Evolutionary conservation across 768 basidiomycete species (phyloP).

Genomic region (Postia placenta): DNA sequence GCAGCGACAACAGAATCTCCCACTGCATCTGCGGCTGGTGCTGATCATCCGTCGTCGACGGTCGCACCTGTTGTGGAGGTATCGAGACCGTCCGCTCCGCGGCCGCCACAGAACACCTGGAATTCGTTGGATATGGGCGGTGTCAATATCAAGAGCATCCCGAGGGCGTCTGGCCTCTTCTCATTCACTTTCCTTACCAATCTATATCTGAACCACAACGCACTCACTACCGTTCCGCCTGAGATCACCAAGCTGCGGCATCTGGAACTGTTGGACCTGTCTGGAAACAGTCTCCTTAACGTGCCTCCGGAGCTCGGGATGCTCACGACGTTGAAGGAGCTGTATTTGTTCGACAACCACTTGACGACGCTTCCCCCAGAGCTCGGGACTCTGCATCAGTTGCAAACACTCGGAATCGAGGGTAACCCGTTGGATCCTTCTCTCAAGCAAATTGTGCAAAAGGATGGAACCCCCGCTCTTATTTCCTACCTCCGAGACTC

Average conservation of each 20-base stretch:
- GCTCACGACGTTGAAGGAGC: conserved; percentile 82
- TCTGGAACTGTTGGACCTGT: conserved; percentile 86
- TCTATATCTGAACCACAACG: conserved; percentile 96
- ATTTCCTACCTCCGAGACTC: conserved; percentile 90
- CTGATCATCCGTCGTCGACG: conserved; percentile 69
- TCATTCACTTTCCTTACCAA: conserved; percentile 89
- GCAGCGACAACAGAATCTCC: conserved; percentile 13
- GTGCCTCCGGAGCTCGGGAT: conserved; percentile 89
- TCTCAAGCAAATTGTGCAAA: conserved; percentile 79
- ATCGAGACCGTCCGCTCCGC: conserved; percentile 55
- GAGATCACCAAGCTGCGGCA: conserved; percentile 81
- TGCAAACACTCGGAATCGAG: conserved; percentile 91
- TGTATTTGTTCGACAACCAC: conserved; percentile 94
- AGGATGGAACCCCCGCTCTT: conserved; percentile 88
- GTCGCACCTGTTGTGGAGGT: conserved; percentile 67
- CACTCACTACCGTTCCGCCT: conserved; percentile 69
- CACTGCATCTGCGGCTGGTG: conserved; percentile 28
- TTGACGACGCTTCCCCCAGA: conserved; percentile 81
- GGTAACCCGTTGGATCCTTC: conserved; percentile 89
- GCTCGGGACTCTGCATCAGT: conserved; percentile 84
- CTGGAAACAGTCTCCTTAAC: conserved; percentile 73
- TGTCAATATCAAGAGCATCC: conserved; percentile 86
- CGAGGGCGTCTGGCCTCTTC: conserved; percentile 68
- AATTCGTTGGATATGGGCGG: conserved; percentile 95
- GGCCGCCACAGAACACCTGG: conserved; percentile 78